Conservation (phyloP, 2,329 filamentous ascomycete genomes). For the Colletotrichum sp. region DNA sequence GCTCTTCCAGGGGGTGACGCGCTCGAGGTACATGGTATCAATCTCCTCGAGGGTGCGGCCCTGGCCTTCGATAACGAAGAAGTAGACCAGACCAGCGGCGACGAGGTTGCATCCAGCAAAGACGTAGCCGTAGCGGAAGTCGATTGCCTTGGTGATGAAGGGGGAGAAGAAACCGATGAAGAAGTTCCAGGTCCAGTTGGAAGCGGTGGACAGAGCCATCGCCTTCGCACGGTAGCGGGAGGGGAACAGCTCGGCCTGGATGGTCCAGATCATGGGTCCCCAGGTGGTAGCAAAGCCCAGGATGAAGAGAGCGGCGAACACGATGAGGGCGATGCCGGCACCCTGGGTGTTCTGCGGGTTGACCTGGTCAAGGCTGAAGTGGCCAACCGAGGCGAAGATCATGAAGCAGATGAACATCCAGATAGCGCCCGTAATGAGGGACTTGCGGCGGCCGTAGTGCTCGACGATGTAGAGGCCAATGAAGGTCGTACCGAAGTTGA, state of each 20-base stretch:
- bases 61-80: conserved; percentile 78
- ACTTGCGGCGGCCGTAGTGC: conserved; percentile 67
- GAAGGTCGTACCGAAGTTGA: conserved; percentile 73
- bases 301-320: conserved; percentile 69
- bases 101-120: conserved; percentile 75
- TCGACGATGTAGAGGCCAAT: conserved; percentile 74
- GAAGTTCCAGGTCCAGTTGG: conserved; percentile 78
- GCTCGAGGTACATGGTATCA: conserved; percentile 76
- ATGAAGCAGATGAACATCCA: conserved; percentile 69
- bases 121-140: conserved; percentile 77
- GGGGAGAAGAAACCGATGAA: conserved; percentile 79
- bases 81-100: conserved; percentile 71
- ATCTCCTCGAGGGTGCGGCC: conserved; percentile 80
- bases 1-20: conserved; percentile 68
- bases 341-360: conserved; percentile 37
- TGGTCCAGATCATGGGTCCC: conserved; percentile 56
- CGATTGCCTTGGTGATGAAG: conserved; percentile 75
- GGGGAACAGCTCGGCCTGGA: conserved; percentile 70
- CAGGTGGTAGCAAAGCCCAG: conserved; percentile 62
- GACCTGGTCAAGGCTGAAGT: conserved; percentile 47
- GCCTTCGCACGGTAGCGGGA: conserved; percentile 64
- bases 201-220: conserved; percentile 65
- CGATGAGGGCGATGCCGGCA: conserved; percentile 65
- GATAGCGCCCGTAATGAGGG: conserved; percentile 64
- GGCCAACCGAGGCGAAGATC: conserved; percentile 58